Conservation (phyloP, 2,329 filamentous ascomycete species). For the Aspergillus thermomutatus region DNA sequence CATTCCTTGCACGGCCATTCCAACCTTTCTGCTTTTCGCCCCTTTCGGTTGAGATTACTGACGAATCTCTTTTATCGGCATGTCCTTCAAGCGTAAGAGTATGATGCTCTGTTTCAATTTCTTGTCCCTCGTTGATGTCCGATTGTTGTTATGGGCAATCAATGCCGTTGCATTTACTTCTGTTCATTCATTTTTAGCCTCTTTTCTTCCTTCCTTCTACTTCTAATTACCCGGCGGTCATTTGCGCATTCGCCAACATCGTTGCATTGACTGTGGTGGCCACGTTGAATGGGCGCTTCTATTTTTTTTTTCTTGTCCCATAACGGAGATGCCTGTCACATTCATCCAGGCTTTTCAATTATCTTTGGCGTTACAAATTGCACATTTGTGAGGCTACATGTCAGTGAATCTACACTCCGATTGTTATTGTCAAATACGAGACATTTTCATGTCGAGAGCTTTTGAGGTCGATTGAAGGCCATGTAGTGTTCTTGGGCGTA, state of each 20-base stretch:
- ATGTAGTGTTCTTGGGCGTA: not conserved
- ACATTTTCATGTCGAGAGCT: not conserved
- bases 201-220: slow-evolving; percentile 12
- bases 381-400: not conserved
- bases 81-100: slow-evolving; percentile 29
- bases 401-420: not conserved
- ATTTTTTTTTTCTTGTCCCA: not conserved
- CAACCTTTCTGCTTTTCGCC: slow-evolving; percentile 1
- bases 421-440: not conserved
- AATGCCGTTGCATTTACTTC: slow-evolving; percentile 20
- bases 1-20: slow-evolving; percentile 7
- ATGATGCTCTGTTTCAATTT: slow-evolving; percentile 26
- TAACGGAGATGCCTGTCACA: not conserved
- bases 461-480: not conserved
- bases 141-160: slow-evolving; percentile 23
- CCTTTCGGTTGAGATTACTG: slow-evolving; percentile 22
- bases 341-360: not conserved
- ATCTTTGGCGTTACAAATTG: not conserved
- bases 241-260: not conserved
- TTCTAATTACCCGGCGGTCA: slow-evolving; percentile 10
- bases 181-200: slow-evolving; percentile 23
- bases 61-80: slow-evolving; percentile 35
- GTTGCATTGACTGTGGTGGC: not conserved
- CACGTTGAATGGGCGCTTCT: slow-evolving; percentile 1
- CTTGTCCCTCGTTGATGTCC: slow-evolving; percentile 34